phyloP scores from a whole-genome alignment of 2,329 filamentous ascomycete genomes.

The Diaporthe citriasiana region DNA sequence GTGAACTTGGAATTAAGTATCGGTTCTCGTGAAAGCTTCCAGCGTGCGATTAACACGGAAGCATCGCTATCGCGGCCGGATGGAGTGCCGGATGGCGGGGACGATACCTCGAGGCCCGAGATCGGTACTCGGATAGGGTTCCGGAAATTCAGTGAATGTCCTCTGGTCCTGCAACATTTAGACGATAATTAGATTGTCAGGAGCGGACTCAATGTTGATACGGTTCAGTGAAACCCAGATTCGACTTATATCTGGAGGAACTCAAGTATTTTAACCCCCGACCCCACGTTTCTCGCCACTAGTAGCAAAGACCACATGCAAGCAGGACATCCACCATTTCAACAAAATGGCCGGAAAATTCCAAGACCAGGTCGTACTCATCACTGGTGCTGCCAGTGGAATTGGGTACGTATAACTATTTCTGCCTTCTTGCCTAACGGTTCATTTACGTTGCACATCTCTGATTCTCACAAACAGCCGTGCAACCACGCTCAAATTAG shows the following conservation, averaged over 20 bases:
- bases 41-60: background rate
- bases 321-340: background rate
- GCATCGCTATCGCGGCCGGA: background rate
- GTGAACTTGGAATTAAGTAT: background rate
- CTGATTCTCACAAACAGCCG: constrained; percentile 16
- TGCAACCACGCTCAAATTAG: constrained; percentile 48
- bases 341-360: constrained; percentile 19
- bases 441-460: background rate
- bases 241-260: background rate
- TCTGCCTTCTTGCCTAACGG: background rate
- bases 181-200: background rate
- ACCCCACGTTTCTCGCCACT: background rate
- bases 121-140: background rate
- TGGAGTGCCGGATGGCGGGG: constrained; percentile 6
- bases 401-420: constrained; percentile 39
- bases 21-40: constrained; percentile 6
- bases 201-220: background rate
- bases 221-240: too few species aligned
- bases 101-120: background rate
- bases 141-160: background rate
- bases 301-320: background rate
- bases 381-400: constrained; percentile 47
- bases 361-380: constrained; percentile 40
- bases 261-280: background rate
- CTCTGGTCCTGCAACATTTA: background rate